Conservation (phyloP, 495 filamentous ascomycete species). For the Annulohypoxylon maeteangense region DNA sequence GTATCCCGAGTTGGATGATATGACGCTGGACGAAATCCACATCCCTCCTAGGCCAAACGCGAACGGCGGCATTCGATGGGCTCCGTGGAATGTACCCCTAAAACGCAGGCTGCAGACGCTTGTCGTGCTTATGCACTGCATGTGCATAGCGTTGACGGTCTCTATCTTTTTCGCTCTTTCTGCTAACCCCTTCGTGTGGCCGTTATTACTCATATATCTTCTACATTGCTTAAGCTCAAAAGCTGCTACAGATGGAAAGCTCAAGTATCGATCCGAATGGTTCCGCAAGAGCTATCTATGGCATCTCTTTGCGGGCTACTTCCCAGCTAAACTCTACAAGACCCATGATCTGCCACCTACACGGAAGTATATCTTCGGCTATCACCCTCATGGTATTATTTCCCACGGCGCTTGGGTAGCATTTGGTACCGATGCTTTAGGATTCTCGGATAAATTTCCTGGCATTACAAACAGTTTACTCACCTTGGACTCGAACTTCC, state of each 20-base stretch:
- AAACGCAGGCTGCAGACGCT: slow-evolving; percentile 88
- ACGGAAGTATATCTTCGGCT: slow-evolving; percentile 97
- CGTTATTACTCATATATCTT: slow-evolving; percentile 88
- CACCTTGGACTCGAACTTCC: slow-evolving; percentile 93
- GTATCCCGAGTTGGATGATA: slow-evolving; percentile 47
- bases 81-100: slow-evolving; percentile 86
- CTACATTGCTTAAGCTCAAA: slow-evolving; percentile 84
- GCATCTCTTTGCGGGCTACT: slow-evolving; percentile 92
- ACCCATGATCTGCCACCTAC: slow-evolving; percentile 80
- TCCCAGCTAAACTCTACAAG: slow-evolving; percentile 87
- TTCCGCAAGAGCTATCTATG: slow-evolving; percentile 80
- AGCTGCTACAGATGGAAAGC: slow-evolving; percentile 75
- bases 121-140: slow-evolving; percentile 84
- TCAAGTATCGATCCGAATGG: slow-evolving; percentile 76
- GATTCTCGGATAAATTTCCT: slow-evolving; percentile 89
- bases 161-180: slow-evolving; percentile 92
- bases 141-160: slow-evolving; percentile 78
- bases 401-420: slow-evolving; percentile 93
- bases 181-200: slow-evolving; percentile 91
- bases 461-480: slow-evolving; percentile 95
- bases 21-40: slow-evolving; percentile 42
- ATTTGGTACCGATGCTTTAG: slow-evolving; percentile 89
- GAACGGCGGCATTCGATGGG: slow-evolving; percentile 72
- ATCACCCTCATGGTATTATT: slow-evolving; percentile 97
- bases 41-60: slow-evolving; percentile 35